These are phyloP conservation scores for Raphanus sativus DNA, from an alignment of 345 rosid genomes.

Conservation along the genomic window DNA sequence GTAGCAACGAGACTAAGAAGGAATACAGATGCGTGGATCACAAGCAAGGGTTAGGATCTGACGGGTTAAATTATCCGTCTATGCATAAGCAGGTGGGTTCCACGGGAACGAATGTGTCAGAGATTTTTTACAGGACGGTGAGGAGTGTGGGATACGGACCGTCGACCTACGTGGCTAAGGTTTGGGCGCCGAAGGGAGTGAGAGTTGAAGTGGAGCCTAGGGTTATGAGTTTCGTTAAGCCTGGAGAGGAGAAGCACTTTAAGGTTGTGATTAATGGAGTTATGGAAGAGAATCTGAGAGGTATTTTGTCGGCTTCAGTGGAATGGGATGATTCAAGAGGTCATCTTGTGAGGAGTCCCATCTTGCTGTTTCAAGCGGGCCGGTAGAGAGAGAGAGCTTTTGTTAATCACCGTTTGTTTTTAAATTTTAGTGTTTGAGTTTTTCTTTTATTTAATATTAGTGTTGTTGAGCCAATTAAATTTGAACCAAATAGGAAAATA, in stretches of 20 bases:
- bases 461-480: no score
- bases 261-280: conserved; percentile 59
- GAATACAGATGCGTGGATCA: conserved; percentile 49
- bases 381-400: not conserved
- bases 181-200: conserved; percentile 50
- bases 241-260: conserved; percentile 44
- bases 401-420: no score
- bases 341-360: conserved; percentile 56
- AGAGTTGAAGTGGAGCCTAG: conserved; percentile 54
- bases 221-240: conserved; percentile 40
- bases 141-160: conserved; percentile 52
- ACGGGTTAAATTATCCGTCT: conserved; percentile 83
- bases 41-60: conserved; percentile 56
- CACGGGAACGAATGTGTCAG: conserved; percentile 37
- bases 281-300: conserved; percentile 14
- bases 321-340: conserved; percentile 61
- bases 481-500: no score
- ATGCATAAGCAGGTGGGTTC: conserved; percentile 59
- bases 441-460: no score
- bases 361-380: conserved; percentile 42
- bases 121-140: conserved; percentile 59
- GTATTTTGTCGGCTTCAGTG: conserved; percentile 49
- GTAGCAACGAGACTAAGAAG: conserved; percentile 30
- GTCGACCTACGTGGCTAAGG: conserved; percentile 53
- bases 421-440: no score